Conservation (phyloP, 2,329 filamentous ascomycete genomes). For the Aspergillus aculeatinus region DNA sequence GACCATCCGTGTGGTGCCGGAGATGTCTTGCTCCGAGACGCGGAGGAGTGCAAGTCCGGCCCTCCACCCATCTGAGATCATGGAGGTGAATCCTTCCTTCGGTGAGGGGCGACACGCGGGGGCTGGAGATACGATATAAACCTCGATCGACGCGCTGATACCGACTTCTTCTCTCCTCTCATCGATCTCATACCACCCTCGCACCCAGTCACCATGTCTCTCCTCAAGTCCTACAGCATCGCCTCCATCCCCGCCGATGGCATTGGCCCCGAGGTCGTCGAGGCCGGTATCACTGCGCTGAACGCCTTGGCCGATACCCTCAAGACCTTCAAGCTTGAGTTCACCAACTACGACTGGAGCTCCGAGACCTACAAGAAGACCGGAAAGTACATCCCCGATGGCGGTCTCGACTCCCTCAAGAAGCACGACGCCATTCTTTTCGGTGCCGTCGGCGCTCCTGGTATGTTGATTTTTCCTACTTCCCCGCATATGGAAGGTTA, state of each 20-base stretch:
- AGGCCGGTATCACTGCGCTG: conserved; percentile 62
- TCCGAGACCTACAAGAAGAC: conserved; percentile 65
- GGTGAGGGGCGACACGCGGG: not conserved
- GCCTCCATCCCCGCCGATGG: conserved; percentile 69
- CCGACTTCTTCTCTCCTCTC: not conserved
- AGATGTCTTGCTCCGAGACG: not conserved
- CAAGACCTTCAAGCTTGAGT: conserved; percentile 60
- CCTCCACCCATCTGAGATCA: not conserved
- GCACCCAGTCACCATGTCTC: not conserved
- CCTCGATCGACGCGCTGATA: not conserved
- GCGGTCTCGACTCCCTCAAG: conserved; percentile 57
- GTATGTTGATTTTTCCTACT: conserved; percentile 25
- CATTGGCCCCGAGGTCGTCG: conserved; percentile 67
- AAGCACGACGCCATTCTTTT: conserved; percentile 67
- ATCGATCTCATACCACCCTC: not conserved
- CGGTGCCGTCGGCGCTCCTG: conserved; percentile 64
- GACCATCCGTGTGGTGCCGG: not conserved
- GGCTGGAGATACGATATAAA: not conserved
- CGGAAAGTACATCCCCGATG: conserved; percentile 64
- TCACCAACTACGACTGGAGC: conserved; percentile 66
- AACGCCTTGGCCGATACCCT: conserved; percentile 45
- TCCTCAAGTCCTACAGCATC: conserved; percentile 48
- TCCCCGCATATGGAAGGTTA: not conserved
- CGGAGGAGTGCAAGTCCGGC: not conserved
- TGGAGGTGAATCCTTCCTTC: not conserved